A percentile compares a stretch with the other conserved stretches of the same genome.
phyloP scores from a whole-genome alignment of 768 basidiomycete species.

The Glaciozyma antarctica region DNA sequence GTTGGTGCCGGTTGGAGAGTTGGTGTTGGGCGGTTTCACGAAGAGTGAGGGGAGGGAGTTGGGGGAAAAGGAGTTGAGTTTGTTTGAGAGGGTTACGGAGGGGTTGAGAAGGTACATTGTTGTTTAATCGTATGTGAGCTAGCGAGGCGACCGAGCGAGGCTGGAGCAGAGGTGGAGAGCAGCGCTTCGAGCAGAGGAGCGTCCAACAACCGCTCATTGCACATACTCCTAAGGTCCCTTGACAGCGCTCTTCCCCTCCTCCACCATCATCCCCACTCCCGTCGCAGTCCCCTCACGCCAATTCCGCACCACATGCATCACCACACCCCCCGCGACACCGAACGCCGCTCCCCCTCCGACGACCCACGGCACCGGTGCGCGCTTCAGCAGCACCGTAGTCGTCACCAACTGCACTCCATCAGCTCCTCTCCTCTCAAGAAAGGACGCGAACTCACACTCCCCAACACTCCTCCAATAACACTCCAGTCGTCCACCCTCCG shows the following conservation, averaged over 20 bases:
- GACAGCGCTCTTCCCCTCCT: neutral
- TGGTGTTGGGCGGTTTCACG: too few relatives aligned
- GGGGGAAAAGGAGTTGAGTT: too few relatives aligned
- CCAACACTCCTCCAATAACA: neutral
- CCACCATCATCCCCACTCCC: neutral
- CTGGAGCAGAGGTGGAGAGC: too few relatives aligned
- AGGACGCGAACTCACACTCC: neutral
- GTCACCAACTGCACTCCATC: neutral
- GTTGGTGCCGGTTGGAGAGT: too few relatives aligned
- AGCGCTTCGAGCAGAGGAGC: too few relatives aligned
- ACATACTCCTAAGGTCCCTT: neutral
- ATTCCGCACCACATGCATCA: neutral
- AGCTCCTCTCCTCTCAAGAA: neutral
- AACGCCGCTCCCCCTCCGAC: neutral
- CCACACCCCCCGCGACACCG: neutral
- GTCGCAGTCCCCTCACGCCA: neutral
- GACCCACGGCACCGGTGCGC: neutral
- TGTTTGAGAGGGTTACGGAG: too few relatives aligned
- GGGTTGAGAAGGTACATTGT: too few relatives aligned
- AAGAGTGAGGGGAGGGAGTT: too few relatives aligned
- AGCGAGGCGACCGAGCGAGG: too few relatives aligned
- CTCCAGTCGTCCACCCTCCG: slow-evolving; percentile 3
- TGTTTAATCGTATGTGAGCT: too few relatives aligned
- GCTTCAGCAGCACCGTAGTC: neutral
- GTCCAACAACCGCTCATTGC: too few relatives aligned